phyloP scores from a whole-genome alignment of 148 eudicot species.

The Rhododendron ferrugineum region DNA sequence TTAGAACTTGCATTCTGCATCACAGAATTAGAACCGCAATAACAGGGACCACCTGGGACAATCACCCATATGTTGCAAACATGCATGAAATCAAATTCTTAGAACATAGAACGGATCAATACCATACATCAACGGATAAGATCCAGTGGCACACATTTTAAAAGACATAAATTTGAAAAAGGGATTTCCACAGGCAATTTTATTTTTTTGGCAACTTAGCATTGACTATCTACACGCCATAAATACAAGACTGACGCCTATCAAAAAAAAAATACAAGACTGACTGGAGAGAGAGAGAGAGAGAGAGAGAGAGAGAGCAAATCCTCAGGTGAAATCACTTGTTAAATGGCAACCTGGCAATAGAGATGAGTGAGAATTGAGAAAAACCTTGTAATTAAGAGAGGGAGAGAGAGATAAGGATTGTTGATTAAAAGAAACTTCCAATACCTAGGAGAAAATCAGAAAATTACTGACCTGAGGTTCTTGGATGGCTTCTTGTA shows the following conservation, averaged over 20 bases:
- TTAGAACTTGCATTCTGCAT: too few relatives aligned
- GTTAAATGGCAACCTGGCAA: conserved; percentile 1
- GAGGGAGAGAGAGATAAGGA: neutral
- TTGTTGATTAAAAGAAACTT: neutral
- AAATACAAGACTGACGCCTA: neutral
- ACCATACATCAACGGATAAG: neutral
- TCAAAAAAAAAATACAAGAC: neutral
- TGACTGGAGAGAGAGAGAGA: neutral
- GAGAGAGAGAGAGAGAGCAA: neutral
- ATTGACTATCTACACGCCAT: neutral
- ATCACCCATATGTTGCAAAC: neutral
- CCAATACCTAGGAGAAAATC: neutral
- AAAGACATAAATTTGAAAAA: neutral
- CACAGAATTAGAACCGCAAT: too few relatives aligned
- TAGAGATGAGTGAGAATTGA: neutral
- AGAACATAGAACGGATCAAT: neutral
- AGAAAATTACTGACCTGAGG: conserved; percentile 23
- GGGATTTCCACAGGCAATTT: neutral
- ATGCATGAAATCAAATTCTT: neutral
- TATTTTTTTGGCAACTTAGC: neutral
- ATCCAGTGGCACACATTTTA: too few relatives aligned
- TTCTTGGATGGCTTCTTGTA: conserved; percentile 42
- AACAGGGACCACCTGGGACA: too few relatives aligned
- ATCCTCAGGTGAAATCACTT: neutral
- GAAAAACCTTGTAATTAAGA: neutral